phyloP scores from a whole-genome alignment of 140 eudicot species.

The Stevia rebaudiana region DNA sequence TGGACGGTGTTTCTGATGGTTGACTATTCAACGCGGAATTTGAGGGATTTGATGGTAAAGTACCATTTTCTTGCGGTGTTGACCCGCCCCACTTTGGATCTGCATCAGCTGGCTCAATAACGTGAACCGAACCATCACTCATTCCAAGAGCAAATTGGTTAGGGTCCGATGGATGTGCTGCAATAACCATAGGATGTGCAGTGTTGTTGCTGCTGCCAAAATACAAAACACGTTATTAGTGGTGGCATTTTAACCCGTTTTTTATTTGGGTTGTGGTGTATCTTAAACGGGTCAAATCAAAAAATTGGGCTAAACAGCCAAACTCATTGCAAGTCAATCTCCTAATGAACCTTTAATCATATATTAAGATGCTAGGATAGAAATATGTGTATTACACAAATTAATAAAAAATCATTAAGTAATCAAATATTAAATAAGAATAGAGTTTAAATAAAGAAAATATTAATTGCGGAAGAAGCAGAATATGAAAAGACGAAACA shows the following conservation, averaged over 20 bases:
- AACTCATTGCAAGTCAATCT: neutral
- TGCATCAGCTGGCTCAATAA: conserved; percentile 69
- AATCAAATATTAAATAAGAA: no score
- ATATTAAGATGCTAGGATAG: neutral
- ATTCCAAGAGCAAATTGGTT: conserved; percentile 81
- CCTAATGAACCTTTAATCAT: neutral
- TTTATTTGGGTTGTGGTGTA: neutral
- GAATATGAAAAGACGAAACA: no score
- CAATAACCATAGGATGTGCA: conserved; percentile 59
- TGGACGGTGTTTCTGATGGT: conserved; percentile 78
- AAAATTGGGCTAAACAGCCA: neutral
- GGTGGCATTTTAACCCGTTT: neutral
- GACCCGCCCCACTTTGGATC: conserved; percentile 77
- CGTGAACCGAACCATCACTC: conserved; percentile 77
- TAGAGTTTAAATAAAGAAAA: no score
- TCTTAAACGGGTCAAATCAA: neutral
- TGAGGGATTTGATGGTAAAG: conserved; percentile 53
- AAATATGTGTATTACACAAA: no score
- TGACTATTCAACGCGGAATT: conserved; percentile 71
- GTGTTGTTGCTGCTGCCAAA: conserved; percentile 44
- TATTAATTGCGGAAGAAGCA: no score
- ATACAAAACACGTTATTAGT: conserved; percentile 7
- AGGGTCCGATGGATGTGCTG: conserved; percentile 72
- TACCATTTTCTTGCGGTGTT: conserved; percentile 48
- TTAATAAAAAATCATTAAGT: no score